These are phyloP conservation scores for Cyberlindnera xylosilytica DNA, from an alignment of 805 yeast species.

Conservation along the genomic window DNA sequence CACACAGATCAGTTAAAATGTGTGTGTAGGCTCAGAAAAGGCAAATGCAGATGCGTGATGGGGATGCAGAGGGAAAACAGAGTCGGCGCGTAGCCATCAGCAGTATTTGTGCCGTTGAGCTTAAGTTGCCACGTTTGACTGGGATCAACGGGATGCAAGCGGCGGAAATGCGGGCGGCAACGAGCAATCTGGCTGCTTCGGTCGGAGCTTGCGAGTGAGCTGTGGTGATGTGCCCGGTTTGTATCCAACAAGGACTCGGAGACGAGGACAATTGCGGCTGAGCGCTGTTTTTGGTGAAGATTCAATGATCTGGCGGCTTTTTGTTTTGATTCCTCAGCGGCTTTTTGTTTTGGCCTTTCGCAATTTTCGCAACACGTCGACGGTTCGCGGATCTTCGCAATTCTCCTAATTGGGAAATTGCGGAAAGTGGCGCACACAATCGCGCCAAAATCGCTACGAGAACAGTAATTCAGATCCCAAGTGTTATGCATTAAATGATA, in stretches of 20 bases:
- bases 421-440: too few relatives aligned
- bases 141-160: not conserved
- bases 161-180: not conserved
- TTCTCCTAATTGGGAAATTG: not conserved
- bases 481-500: not conserved
- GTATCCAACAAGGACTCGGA: too few relatives aligned
- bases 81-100: not conserved
- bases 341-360: conserved; percentile 7
- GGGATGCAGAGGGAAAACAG: not conserved
- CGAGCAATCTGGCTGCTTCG: too few relatives aligned
- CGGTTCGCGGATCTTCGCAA: conserved; percentile 1
- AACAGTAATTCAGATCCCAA: too few relatives aligned
- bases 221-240: too few relatives aligned
- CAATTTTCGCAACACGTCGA: not conserved
- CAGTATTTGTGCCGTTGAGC: too few relatives aligned
- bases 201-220: too few relatives aligned
- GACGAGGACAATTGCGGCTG: too few relatives aligned
- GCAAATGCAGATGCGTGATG: not conserved
- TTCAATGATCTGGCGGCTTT: not conserved
- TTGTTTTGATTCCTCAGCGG: conserved; percentile 8
- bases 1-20: too few relatives aligned
- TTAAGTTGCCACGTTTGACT: not conserved
- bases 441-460: too few relatives aligned
- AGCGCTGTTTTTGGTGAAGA: not conserved
- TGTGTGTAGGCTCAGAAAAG: not conserved